Evolutionary conservation across 768 basidiomycete genomes (phyloP), one percentile per base, ranked within the genome.

Genomic region (Candolleomyces eurysporus): DNA sequence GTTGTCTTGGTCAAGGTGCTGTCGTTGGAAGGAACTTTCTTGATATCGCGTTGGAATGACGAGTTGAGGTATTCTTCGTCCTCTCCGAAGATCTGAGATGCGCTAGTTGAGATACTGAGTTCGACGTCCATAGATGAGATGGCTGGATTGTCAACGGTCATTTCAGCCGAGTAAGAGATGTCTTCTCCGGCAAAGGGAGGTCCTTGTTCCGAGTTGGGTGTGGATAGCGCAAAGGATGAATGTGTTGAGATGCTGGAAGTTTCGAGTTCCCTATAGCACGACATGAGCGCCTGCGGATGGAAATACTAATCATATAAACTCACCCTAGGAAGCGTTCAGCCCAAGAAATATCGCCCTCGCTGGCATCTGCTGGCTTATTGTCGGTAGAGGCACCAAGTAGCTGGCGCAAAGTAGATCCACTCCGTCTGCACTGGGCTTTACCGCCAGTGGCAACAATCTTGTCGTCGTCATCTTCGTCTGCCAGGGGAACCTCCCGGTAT

Each of bases 271-370:
- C 83, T 85, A 61, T 5, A 56, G 57, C 48, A 45, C 19, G 30
- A 55, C 1, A 49, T 58, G 17, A 58, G 32, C 57, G 50, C 48
- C 13, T 16, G 50, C 36, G n/a, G 36, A 43, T 14, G 42, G 46
- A 16, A 42, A 42, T 57, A 26, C 19, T 9, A 21, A 48, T 8
- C 31, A 61, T 11, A 40, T 14, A 6, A 0, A 67, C 85, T 60
- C 65, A 91, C 91, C 80, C 82, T 57, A 92, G 76, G 71, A 84
- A 87, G 48, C 83, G 81, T 74, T 93, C 91, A 13, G 91, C 91
- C 91, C 91, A 93, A 2, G 90, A 92, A 58, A 93, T 91, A 65
- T 92, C 90, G 7, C 90, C 86, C 69, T 91, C 89, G 63, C 77
- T 78, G n/a, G 72, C 68, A 59, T 77, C 74, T 36, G 72, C 68